Evolutionary conservation across 805 yeast species (phyloP).

Genomic region (Myxozyma mucilagina): DNA sequence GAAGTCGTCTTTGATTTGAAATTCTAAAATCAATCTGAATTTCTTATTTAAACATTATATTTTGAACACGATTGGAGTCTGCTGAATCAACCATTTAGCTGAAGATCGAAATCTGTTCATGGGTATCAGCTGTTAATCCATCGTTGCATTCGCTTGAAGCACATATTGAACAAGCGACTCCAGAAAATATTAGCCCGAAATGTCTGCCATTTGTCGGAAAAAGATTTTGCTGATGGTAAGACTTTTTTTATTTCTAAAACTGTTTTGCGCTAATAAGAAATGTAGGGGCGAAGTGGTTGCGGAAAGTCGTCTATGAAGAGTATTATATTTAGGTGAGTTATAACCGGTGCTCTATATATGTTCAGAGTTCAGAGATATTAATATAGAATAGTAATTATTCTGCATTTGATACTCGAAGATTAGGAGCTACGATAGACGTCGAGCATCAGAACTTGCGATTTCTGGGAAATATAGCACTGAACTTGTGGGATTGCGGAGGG

Average conservation of each 20-base stretch:
- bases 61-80: no score
- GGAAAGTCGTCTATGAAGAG: constrained; percentile 98
- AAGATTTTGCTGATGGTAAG: constrained; percentile 62
- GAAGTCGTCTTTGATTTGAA: no score
- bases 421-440: constrained; percentile 98
- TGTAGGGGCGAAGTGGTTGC: constrained; percentile 71
- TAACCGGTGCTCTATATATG: background rate
- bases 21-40: no score
- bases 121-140: background rate
- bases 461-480: constrained; percentile 90
- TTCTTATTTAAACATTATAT: no score
- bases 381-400: constrained; percentile 65
- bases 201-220: constrained; percentile 45
- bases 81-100: no score
- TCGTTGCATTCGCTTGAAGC: background rate
- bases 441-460: constrained; percentile 93
- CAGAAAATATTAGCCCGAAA: background rate
- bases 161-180: background rate
- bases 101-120: no score
- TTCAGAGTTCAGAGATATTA: background rate
- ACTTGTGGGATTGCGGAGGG: constrained; percentile 98
- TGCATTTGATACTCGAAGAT: constrained; percentile 90
- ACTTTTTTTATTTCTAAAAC: background rate
- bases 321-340: constrained; percentile 66
- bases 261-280: background rate